Conservation (phyloP, 176 grass and related monocot genomes). For the Alloteropsis semialata region DNA sequence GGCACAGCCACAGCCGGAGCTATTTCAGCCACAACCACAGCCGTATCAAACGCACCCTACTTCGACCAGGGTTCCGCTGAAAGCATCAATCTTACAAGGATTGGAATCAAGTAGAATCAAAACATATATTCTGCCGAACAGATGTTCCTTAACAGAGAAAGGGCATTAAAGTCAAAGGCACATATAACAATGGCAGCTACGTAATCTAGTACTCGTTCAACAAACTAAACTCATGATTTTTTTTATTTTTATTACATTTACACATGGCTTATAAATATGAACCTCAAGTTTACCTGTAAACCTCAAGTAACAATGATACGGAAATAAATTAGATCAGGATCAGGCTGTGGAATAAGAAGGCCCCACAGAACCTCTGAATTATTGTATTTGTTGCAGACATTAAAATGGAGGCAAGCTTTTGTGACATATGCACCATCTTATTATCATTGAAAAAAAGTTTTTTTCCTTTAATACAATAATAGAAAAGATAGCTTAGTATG, state of each 20-base stretch:
- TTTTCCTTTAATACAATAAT: background rate
- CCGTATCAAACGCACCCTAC: no score
- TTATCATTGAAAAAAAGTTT: conserved; percentile 39
- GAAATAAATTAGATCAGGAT: background rate
- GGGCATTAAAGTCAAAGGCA: no score
- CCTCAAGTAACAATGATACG: background rate
- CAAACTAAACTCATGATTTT: background rate
- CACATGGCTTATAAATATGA: no score
- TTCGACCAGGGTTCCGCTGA: background rate
- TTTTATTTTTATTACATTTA: background rate
- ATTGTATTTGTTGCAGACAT: background rate
- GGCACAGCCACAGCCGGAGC: no score
- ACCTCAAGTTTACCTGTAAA: background rate
- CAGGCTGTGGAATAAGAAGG: background rate
- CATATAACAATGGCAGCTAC: background rate
- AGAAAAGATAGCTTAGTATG: conserved; percentile 22
- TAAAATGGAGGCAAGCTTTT: background rate
- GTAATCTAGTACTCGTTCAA: no score
- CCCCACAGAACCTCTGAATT: background rate
- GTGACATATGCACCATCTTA: conserved; percentile 3
- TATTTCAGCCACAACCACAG: no score
- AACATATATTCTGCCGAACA: background rate
- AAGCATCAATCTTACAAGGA: background rate
- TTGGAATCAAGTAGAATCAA: background rate
- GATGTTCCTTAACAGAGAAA: no score